phyloP scores from a whole-genome alignment of 2,329 filamentous ascomycete species.

The Apiospora kogelbergensis region DNA sequence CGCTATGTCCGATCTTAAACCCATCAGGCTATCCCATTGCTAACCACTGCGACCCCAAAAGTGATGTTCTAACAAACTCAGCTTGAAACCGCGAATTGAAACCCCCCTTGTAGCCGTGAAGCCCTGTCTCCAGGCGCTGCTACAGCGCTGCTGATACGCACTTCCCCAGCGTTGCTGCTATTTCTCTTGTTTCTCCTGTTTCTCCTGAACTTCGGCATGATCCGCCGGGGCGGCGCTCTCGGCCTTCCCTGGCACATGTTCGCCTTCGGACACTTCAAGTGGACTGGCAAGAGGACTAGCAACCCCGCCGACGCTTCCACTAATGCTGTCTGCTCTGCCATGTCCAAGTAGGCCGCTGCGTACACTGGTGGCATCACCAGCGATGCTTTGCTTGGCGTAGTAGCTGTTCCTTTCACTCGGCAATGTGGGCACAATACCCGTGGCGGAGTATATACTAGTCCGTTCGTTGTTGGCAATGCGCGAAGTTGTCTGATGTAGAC shows the following conservation, averaged over 20 bases:
- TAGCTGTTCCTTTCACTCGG: slow-evolving; percentile 79
- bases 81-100: neutral
- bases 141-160: neutral
- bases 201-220: neutral
- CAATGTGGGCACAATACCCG: slow-evolving; percentile 64
- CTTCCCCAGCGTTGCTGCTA: neutral
- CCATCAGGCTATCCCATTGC: neutral
- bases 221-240: neutral
- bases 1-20: neutral
- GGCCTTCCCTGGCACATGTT: slow-evolving; percentile 5
- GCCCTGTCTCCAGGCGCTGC: neutral
- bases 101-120: neutral
- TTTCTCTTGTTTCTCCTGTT: neutral
- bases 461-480: slow-evolving; percentile 55
- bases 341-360: slow-evolving; percentile 78
- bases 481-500: slow-evolving; percentile 51
- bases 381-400: slow-evolving; percentile 62
- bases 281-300: slow-evolving; percentile 64
- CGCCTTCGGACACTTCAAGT: slow-evolving; percentile 40
- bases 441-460: slow-evolving; percentile 79
- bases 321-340: slow-evolving; percentile 77
- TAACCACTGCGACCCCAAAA: neutral
- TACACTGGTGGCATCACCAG: slow-evolving; percentile 72
- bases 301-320: slow-evolving; percentile 67
- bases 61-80: neutral